These are phyloP conservation scores for Colletotrichum australisinense DNA, from an alignment of 2,329 filamentous ascomycete species.

Conservation along the genomic window DNA sequence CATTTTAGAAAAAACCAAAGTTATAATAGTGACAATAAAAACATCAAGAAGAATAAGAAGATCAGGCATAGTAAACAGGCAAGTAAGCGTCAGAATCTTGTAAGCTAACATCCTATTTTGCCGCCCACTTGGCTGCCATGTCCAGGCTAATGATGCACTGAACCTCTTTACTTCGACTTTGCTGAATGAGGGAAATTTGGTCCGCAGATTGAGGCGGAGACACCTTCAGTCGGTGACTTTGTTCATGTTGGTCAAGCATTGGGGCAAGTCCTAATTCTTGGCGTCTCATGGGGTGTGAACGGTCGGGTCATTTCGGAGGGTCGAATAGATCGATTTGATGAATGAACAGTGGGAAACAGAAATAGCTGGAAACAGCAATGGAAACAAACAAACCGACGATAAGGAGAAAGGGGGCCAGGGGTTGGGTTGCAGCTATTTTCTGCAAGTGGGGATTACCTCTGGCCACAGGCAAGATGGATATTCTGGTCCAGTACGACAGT, in stretches of 20 bases:
- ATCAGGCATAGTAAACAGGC: too few species aligned
- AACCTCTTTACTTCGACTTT: neutral
- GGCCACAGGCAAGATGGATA: neutral
- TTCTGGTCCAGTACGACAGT: neutral
- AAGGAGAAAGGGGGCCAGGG: neutral
- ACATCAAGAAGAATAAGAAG: too few species aligned
- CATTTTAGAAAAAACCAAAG: too few species aligned
- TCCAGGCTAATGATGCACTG: neutral
- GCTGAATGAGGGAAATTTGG: slow-evolving; percentile 15
- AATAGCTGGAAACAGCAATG: slow-evolving; percentile 10
- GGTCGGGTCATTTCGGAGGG: slow-evolving; percentile 1
- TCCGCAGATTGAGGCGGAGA: neutral
- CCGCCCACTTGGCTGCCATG: neutral
- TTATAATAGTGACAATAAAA: too few species aligned
- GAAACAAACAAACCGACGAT: slow-evolving; percentile 6
- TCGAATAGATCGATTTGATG: neutral
- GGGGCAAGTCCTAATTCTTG: slow-evolving; percentile 14
- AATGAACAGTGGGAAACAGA: slow-evolving; percentile 8
- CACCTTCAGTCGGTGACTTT: neutral
- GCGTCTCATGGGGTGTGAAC: slow-evolving; percentile 27
- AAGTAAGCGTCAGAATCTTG: too few species aligned
- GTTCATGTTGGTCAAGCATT: neutral
- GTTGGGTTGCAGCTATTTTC: slow-evolving; percentile 16
- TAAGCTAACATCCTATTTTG: too few species aligned
- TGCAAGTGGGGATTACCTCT: neutral